Evolutionary conservation across 805 yeast genomes (phyloP), one percentile per base, ranked within the genome.

Genomic region (Brettanomyces sp.): DNA sequence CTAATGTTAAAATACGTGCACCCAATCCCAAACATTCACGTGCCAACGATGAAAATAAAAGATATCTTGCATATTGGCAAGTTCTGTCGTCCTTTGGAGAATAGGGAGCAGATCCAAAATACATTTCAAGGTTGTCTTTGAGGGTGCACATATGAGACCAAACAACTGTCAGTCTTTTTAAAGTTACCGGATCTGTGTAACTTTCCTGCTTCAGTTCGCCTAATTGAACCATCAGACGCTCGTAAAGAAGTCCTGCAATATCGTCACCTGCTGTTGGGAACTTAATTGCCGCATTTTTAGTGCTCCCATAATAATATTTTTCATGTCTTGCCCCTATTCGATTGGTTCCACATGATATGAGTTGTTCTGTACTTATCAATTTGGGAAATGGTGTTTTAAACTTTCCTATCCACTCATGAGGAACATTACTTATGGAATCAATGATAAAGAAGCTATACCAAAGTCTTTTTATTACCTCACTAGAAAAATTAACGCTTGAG

Each of bases 391-490:
- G 52, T 0, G 61, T 55, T 2, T 47, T 42, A 33, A 49, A 48
- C 14, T 52, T 45, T 13, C 43, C 50, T 24, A 56, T 54, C 24
- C 52, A 42, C 34, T 55, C 48, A n/a, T 49, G 47, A 6, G 58
- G 57, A 41, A 55, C 54, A 36, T 56, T 57, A 41, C 58, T 55
- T 39, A 57, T 39, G 1, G 59, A 50, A 42, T 57, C 61, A 22
- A 57, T 53, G 23, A 57, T 56, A 41, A 55, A 51, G 13, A 57
- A 42, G 41, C 56, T 56, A 43, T 55, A 52, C 54, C 58, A 57
- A 3, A 57, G 41, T 18, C 61, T 45, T 48, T 54, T 57, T 9
- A 45, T 35, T 8, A 57, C 28, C 39, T 57, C 61, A n/a, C 37
- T 8, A 7, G 37, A 35, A 35, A 35, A 35, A 7, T 35, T n/a